phyloP scores from a whole-genome alignment of 2,329 filamentous ascomycete genomes.

The Cephalotrichum gorgonifer region DNA sequence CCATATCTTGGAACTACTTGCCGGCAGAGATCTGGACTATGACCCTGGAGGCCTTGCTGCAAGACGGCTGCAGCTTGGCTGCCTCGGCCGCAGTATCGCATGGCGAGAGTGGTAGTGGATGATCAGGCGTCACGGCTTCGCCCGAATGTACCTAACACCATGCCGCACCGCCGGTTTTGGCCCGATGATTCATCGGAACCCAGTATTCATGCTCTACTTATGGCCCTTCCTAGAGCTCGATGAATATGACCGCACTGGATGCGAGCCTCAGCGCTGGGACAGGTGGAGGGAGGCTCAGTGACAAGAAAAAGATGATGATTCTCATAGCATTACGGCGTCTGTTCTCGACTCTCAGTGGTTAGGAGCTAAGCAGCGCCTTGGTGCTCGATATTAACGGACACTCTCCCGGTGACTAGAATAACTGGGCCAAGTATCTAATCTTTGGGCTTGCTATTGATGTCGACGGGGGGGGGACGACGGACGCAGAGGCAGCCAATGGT shows the following conservation, averaged over 20 bases:
- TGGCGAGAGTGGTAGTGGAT: conserved; percentile 19
- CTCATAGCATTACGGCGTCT: conserved; percentile 17
- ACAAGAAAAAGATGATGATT: conserved; percentile 10
- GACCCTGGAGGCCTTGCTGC: not conserved
- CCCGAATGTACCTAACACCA: conserved; percentile 17
- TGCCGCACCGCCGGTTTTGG: conserved; percentile 16
- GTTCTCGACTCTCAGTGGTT: conserved; percentile 19
- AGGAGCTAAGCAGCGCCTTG: conserved; percentile 20
- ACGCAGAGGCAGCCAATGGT: not conserved
- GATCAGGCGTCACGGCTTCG: conserved; percentile 18
- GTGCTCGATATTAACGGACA: conserved; percentile 25
- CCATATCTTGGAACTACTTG: not conserved
- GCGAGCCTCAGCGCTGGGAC: conserved; percentile 12
- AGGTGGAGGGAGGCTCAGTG: not conserved
- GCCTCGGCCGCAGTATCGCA: conserved; percentile 18
- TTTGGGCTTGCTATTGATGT: conserved; percentile 11
- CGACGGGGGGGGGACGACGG: conserved; percentile 4
- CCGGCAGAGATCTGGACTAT: not conserved
- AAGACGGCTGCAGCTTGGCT: conserved; percentile 12
- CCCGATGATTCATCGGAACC: conserved; percentile 17
- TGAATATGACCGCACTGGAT: conserved; percentile 13
- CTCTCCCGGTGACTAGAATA: conserved; percentile 23
- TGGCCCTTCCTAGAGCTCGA: conserved; percentile 19
- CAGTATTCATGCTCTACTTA: conserved; percentile 16
- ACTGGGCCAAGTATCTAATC: conserved; percentile 23